Evolutionary conservation across 345 rosid species (phyloP).

Genomic region (Crucihimalaya himalaica): DNA sequence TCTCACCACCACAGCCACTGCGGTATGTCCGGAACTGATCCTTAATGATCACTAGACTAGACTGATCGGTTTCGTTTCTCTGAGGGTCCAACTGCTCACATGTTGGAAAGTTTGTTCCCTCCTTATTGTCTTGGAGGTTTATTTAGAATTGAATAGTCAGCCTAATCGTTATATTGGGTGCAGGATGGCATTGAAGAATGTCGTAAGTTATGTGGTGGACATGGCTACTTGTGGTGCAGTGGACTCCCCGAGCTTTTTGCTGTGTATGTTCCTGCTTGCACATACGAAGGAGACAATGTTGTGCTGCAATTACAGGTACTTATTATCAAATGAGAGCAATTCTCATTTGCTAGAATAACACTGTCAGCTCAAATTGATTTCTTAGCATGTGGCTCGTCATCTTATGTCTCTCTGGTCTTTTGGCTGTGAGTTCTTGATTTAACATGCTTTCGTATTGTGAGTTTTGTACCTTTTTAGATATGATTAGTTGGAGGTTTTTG

Average conservation of each 20-base stretch:
- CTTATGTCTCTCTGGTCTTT: conserved; percentile 4
- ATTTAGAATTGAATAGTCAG: conserved; percentile 7
- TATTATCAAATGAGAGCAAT: conserved; percentile 5
- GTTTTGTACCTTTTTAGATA: not conserved
- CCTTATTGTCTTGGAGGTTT: conserved; percentile 11
- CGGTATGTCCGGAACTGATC: conserved; percentile 56
- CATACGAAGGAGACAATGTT: conserved; percentile 96
- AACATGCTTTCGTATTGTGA: not conserved
- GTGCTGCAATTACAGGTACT: conserved; percentile 88
- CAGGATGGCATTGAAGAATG: conserved; percentile 99
- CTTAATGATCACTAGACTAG: conserved; percentile 14
- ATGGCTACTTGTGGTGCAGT: conserved; percentile 90
- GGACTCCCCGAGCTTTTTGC: conserved; percentile 99
- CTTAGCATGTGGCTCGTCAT: not conserved
- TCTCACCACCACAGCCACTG: conserved; percentile 86
- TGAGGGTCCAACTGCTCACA: not conserved
- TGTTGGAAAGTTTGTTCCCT: not conserved
- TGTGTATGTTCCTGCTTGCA: conserved; percentile 92
- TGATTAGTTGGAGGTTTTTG: not conserved
- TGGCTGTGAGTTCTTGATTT: conserved; percentile 1
- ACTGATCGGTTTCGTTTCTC: not conserved
- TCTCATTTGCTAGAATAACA: conserved; percentile 4
- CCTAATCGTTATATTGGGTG: conserved; percentile 26
- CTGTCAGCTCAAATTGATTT: not conserved
- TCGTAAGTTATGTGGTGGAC: conserved; percentile 97